Evolutionary conservation across 2,329 filamentous ascomycete species (phyloP), one percentile per base, ranked within the genome.

Genomic region (Fusarium sp.): DNA sequence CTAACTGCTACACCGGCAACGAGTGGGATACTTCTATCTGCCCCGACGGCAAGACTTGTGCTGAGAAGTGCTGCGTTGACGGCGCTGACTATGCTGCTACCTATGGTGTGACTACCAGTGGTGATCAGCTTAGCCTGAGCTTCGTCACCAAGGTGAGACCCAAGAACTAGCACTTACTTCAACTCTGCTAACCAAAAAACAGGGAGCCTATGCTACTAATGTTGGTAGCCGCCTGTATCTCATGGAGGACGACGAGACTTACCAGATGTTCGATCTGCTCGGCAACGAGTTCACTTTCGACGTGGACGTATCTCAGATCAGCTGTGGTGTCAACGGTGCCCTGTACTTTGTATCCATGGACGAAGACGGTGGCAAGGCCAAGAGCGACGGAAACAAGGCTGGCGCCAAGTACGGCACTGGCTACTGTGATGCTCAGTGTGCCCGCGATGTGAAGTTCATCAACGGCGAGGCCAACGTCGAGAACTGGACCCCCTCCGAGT

Each of bases 271-370:
- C 82, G 86, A 89, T 63, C 84, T 93, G 53, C 85, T 90, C 59
- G 89, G 89, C 81, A 87, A 91, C 78, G 92, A 94, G 81, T 90
- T 93, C 81, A 91, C 90, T 55, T 93, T 93, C 66, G 91, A 93
- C 61, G 91, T 93, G 31, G 91, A 94, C 77, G 88, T 92, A 38
- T 92, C 90, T 49, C 87, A 88, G 75, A 84, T 93, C 10, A 88
- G 88, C 65, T 94, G 92, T 77, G 92, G 92, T 64, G 83, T 93
- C 64, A 93, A 94, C 81, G 92, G 91, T 62, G 92, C 91, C 53
- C 83, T 93, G 51, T 93, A 93, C 83, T 88, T 91, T 65, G 86
- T 88, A 35, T 84, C 87, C 76, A 91, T 91, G 89, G 87, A 89
- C 40, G 81, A 83, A 11, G 88, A 90, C 70, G 89, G 89, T 70